Conservation (phyloP, 768 basidiomycete species). For the Lactarius psammicola region DNA sequence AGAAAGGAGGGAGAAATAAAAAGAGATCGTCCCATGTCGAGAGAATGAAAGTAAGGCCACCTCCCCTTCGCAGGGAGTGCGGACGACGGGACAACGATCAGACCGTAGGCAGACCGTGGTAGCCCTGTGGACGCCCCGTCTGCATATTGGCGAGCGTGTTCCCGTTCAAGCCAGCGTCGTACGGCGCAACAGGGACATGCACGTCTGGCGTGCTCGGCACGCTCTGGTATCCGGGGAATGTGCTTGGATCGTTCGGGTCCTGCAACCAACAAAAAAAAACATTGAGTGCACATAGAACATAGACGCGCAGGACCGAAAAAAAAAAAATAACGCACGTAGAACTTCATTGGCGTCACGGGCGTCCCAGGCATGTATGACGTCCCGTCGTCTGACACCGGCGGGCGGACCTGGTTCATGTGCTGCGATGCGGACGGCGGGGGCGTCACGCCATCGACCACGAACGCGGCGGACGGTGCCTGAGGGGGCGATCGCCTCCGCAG, state of each 20-base stretch:
- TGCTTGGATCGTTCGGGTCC: constrained; percentile 17
- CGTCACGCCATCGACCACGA: neutral
- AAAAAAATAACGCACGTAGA: constrained; percentile 24
- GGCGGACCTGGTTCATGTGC: too few relatives aligned
- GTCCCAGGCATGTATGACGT: neutral
- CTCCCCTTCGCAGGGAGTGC: neutral
- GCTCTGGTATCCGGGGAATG: constrained; percentile 4
- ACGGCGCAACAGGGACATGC: neutral
- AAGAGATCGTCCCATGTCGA: neutral
- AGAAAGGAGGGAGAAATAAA: neutral
- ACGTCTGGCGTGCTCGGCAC: neutral
- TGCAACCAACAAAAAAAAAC: neutral
- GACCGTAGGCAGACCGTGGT: constrained; percentile 8
- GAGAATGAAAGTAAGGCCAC: neutral
- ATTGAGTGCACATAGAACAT: neutral
- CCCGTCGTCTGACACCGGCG: too few relatives aligned
- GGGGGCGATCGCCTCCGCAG: neutral
- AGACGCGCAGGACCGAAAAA: neutral
- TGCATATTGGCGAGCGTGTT: neutral
- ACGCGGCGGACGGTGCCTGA: neutral
- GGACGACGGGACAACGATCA: neutral
- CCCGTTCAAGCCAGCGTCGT: too few relatives aligned
- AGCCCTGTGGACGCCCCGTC: neutral
- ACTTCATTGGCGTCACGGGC: neutral
- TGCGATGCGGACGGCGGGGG: too few relatives aligned